A percentile compares a stretch with the other conserved stretches of the same genome.
Evolutionary conservation across 345 rosid genomes (phyloP).

Genomic region (Garcia nutans): DNA sequence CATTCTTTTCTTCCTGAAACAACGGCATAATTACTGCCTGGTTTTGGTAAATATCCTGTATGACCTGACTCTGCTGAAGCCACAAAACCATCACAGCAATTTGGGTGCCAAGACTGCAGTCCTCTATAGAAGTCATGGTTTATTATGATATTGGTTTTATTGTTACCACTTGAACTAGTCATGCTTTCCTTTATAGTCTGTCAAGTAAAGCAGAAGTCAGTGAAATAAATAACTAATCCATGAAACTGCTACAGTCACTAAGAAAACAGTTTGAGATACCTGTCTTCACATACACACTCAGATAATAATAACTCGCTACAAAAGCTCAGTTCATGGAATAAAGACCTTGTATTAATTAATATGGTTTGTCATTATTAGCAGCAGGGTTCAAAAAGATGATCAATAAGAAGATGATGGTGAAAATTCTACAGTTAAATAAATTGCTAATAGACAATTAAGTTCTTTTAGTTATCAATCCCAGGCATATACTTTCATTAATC

Average conservation of each 20-base stretch:
- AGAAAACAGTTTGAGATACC: not conserved
- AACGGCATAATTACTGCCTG: slow-evolving; percentile 57
- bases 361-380: not conserved
- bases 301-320: not conserved
- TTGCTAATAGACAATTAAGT: not conserved
- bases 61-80: slow-evolving; percentile 39
- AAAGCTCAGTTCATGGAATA: not conserved
- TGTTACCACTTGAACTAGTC: slow-evolving; percentile 22
- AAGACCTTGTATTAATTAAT: not conserved
- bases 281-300: not conserved
- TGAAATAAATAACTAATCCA: slow-evolving; percentile 5
- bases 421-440: no score
- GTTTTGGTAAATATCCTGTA: slow-evolving; percentile 35
- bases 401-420: not conserved
- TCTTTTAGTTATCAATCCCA: not conserved
- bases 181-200: slow-evolving; percentile 37
- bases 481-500: not conserved
- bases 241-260: not conserved
- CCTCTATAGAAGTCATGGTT: slow-evolving; percentile 85
- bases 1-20: slow-evolving; percentile 72
- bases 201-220: slow-evolving; percentile 17
- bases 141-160: slow-evolving; percentile 43
- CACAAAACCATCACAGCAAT: slow-evolving; percentile 68
- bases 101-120: slow-evolving; percentile 65
- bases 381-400: not conserved